Evolutionary conservation across 2,329 filamentous ascomycete species (phyloP).

Genomic region (Monilinia fructigena): DNA sequence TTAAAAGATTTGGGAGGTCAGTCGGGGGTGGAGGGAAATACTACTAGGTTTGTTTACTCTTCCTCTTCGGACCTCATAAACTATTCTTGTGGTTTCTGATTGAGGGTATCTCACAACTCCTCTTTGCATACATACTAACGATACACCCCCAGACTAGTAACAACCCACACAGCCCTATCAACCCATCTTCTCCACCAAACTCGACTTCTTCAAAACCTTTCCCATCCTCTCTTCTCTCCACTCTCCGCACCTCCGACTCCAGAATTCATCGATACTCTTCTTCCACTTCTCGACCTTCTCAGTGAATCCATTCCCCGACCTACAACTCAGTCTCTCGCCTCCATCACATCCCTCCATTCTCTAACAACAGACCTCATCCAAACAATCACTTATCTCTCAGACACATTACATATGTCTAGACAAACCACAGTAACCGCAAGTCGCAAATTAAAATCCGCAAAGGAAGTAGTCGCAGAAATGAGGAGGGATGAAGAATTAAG

Average conservation of each 20-base stretch:
- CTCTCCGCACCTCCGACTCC: constrained; percentile 61
- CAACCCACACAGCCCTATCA: constrained; percentile 70
- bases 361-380: constrained; percentile 72
- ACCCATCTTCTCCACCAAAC: constrained; percentile 75
- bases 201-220: constrained; percentile 70
- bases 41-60: constrained; percentile 57
- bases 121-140: constrained; percentile 22
- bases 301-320: constrained; percentile 66
- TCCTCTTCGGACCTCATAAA: neutral
- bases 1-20: constrained; percentile 72
- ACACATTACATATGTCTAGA: constrained; percentile 90
- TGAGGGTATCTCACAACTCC: neutral
- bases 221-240: constrained; percentile 69
- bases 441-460: constrained; percentile 74
- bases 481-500: constrained; percentile 76
- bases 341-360: constrained; percentile 65
- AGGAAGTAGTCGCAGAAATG: constrained; percentile 83
- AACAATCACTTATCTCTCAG: constrained; percentile 80
- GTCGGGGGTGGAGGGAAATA: constrained; percentile 67
- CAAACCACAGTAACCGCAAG: constrained; percentile 83
- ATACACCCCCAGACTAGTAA: constrained; percentile 59
- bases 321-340: constrained; percentile 61
- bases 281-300: constrained; percentile 65
- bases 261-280: constrained; percentile 65
- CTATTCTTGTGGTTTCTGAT: no score